Conservation (phyloP, 192 early-diverging fungal genomes). For the Backusella psychrophila region DNA sequence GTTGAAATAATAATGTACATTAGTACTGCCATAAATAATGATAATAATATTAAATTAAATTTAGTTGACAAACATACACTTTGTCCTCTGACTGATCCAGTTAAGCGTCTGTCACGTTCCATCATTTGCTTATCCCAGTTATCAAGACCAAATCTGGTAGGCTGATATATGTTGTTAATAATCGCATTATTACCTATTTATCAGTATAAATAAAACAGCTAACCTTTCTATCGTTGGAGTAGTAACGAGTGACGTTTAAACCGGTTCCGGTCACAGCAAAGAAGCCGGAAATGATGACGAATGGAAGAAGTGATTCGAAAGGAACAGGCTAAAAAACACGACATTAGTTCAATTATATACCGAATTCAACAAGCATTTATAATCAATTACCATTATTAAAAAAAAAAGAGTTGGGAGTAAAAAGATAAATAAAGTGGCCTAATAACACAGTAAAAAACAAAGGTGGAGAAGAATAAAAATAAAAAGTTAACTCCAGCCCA, state of each 20-base stretch:
- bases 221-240: constrained; percentile 68
- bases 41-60: neutral
- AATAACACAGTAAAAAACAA: constrained; percentile 4
- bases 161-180: constrained; percentile 32
- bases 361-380: neutral
- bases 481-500: constrained; percentile 3
- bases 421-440: constrained; percentile 14
- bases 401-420: constrained; percentile 15
- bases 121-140: constrained; percentile 81
- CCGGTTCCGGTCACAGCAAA: constrained; percentile 60
- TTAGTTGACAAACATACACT: constrained; percentile 34
- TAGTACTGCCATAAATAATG: neutral
- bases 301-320: constrained; percentile 75
- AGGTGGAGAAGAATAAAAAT: neutral
- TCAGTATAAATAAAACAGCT: neutral
- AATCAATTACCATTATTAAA: neutral
- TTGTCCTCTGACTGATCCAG: constrained; percentile 69
- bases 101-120: constrained; percentile 72
- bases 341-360: neutral
- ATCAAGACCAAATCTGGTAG: constrained; percentile 62
- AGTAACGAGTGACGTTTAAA: constrained; percentile 54
- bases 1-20: neutral
- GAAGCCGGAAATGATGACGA: constrained; percentile 68
- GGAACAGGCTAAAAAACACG: constrained; percentile 60
- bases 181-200: constrained; percentile 2